phyloP scores from a whole-genome alignment of 176 grass and related monocot species.

The Bromus sterilis region DNA sequence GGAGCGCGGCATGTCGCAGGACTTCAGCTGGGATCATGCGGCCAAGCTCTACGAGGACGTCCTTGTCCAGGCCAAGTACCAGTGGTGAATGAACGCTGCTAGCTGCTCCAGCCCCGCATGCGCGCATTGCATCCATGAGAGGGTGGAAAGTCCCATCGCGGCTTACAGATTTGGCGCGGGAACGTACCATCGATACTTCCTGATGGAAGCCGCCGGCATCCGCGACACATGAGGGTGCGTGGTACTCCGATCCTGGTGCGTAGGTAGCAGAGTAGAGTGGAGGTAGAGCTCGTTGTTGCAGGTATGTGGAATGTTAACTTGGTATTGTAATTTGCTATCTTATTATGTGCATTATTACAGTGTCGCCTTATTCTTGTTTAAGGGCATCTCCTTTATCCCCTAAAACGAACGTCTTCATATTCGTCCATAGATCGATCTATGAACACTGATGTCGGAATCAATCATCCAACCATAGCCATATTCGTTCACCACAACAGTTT shows the following conservation, averaged over 20 bases:
- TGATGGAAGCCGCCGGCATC: neutral
- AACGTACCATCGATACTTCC: neutral
- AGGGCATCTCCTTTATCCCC: too few relatives aligned
- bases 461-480: too few relatives aligned
- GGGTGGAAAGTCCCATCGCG: neutral
- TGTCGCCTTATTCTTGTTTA: too few relatives aligned
- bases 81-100: slow-evolving; percentile 68
- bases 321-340: neutral
- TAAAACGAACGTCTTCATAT: too few relatives aligned
- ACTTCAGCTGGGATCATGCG: slow-evolving; percentile 89
- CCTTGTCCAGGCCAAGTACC: slow-evolving; percentile 93
- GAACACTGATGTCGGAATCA: too few relatives aligned
- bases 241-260: neutral
- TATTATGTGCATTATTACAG: neutral
- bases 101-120: neutral
- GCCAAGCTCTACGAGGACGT: slow-evolving; percentile 89
- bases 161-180: neutral
- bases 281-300: neutral
- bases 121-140: neutral
- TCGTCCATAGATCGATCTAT: too few relatives aligned
- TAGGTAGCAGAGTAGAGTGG: neutral
- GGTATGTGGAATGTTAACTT: neutral
- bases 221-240: neutral
- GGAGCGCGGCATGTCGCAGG: slow-evolving; percentile 62
- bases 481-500: too few relatives aligned